Conservation (phyloP, 169 alveolate genomes). For the Babesia ovis region DNA sequence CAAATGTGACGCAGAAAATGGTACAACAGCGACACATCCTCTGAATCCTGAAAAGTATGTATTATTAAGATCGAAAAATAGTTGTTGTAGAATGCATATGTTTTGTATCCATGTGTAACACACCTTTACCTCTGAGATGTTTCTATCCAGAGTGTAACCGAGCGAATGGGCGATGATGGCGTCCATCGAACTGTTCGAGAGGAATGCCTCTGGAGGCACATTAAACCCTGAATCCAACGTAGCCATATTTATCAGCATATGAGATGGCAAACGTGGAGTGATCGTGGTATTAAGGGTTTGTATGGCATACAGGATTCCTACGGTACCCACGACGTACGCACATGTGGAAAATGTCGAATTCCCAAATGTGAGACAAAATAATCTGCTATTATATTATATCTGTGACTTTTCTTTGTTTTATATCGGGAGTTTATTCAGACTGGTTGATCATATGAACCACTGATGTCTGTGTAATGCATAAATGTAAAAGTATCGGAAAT, state of each 20-base stretch:
- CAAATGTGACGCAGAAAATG: conserved; percentile 53
- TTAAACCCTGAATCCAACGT: background rate
- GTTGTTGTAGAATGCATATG: background rate
- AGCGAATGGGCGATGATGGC: conserved; percentile 33
- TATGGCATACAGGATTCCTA: background rate
- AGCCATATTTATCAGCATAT: background rate
- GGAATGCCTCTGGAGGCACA: conserved; percentile 9
- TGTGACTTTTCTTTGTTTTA: too few relatives aligned
- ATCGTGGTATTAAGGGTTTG: background rate
- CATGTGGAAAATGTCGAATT: too few relatives aligned
- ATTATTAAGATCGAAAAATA: background rate
- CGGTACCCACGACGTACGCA: too few relatives aligned
- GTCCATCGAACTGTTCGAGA: conserved; percentile 27
- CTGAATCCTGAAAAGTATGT: conserved; percentile 52
- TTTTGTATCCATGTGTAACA: background rate
- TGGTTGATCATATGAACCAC: too few relatives aligned
- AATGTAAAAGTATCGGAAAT: too few relatives aligned
- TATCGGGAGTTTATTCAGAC: too few relatives aligned
- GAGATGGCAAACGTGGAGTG: background rate
- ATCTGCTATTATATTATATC: too few relatives aligned
- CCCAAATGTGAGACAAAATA: too few relatives aligned
- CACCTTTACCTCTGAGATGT: conserved; percentile 49
- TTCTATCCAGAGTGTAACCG: conserved; percentile 14
- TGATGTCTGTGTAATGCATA: too few relatives aligned
- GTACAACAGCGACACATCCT: conserved; percentile 34